Evolutionary conservation across 148 eudicot species (phyloP), one percentile per base, ranked within the genome.

Genomic region (Camellia sinensis): DNA sequence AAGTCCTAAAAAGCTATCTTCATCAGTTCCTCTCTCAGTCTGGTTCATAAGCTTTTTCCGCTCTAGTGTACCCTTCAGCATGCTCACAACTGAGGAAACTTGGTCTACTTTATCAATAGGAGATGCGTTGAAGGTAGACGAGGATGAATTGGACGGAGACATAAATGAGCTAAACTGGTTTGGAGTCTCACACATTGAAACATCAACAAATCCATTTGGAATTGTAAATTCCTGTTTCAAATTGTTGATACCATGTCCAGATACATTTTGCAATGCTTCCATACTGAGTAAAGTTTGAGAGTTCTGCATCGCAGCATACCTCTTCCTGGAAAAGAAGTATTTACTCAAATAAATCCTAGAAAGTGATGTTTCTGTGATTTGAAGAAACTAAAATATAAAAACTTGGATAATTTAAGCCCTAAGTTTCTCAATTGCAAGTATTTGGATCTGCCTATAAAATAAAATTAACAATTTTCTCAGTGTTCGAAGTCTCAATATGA

Each of bases 31-130:
- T 43, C 73, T 86, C 41, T 71, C 84, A 43, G 29, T 69, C 3
- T 68, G 84, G 80, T 74, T 84, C 5, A 8, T 56, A n/a, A 85
- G 76, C 81, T 85, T 87, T 77, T 85, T 89, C 50, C 88, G 85
- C 78, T 87, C 89, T 71, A 89, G 60, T 41, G 91, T 85, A 18
- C 87, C 87, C 82, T 89, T 89, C 29, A 89, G 83, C 87, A 87
- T 86, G 85, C 81, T 82, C 75, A 89, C 91, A 29, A 89, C 85
- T 10, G 91, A 85, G 54, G 91, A 89, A 66, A 89, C 82, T 63
- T 85, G 87, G 71, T 89, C 91, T 17, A 56, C 65, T 5, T 15
- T 61, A 18, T 77, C 80, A 13, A 76, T n/a, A 29, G 77, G 84
- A 8, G 80, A 83, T 37, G 73, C 43, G 72, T 84, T 79, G 76